These are phyloP conservation scores for Botrytis paeoniae DNA, from an alignment of 2,329 filamentous ascomycete genomes.

Conservation along the genomic window DNA sequence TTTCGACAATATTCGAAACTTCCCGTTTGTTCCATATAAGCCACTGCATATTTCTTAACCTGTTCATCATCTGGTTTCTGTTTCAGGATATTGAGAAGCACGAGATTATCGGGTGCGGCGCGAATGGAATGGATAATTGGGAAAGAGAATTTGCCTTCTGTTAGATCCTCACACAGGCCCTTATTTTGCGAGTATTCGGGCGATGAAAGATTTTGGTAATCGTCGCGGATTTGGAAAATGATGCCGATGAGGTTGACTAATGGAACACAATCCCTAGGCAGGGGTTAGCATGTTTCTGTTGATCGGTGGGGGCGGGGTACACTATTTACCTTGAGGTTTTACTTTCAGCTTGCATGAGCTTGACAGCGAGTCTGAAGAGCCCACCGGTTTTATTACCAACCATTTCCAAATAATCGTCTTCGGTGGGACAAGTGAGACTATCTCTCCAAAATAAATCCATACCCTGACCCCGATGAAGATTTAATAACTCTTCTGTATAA, in stretches of 20 bases:
- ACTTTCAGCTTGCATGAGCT: slow-evolving; percentile 80
- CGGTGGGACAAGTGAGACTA: slow-evolving; percentile 76
- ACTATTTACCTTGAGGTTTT: slow-evolving; percentile 43
- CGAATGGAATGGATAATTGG: slow-evolving; percentile 93
- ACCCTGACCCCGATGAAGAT: slow-evolving; percentile 82
- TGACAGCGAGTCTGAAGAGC: slow-evolving; percentile 78
- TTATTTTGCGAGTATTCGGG: slow-evolving; percentile 82
- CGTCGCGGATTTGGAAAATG: slow-evolving; percentile 87
- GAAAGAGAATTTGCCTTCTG: slow-evolving; percentile 96
- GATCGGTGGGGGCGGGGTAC: slow-evolving; percentile 12
- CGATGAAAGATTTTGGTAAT: slow-evolving; percentile 83
- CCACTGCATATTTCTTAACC: slow-evolving; percentile 86
- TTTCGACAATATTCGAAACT: slow-evolving; percentile 82
- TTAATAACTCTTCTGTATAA: slow-evolving; percentile 78
- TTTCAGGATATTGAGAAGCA: slow-evolving; percentile 87
- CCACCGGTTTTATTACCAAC: slow-evolving; percentile 88
- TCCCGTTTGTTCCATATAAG: slow-evolving; percentile 85
- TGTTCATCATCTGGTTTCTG: slow-evolving; percentile 84
- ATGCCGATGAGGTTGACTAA: slow-evolving; percentile 83
- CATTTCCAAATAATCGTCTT: slow-evolving; percentile 93
- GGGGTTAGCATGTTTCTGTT: slow-evolving; percentile 3
- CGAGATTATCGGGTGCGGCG: slow-evolving; percentile 66
- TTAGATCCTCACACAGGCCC: slow-evolving; percentile 91
- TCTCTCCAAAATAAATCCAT: slow-evolving; percentile 93
- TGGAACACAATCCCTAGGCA: slow-evolving; percentile 65